A percentile compares a stretch with the other conserved stretches of the same genome.
phyloP scores from a whole-genome alignment of 108 stramenopile species.

The Nannochloropsis gaditana region DNA sequence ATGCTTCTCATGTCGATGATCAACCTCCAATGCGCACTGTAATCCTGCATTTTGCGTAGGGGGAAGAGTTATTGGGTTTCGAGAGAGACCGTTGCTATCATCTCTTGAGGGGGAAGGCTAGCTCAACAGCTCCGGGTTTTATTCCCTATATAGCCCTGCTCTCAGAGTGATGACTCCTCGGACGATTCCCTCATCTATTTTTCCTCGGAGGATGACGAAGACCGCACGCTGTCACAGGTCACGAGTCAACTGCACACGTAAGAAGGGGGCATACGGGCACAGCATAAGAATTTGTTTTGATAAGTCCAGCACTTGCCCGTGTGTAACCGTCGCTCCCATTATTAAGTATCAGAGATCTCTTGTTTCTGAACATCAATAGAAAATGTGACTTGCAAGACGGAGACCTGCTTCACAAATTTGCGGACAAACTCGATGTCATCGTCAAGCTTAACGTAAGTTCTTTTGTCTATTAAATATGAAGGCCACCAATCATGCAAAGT shows the following conservation, averaged over 20 bases:
- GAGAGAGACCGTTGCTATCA: background rate
- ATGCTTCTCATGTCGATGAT: too few species aligned
- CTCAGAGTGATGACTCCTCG: background rate
- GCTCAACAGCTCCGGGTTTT: too few species aligned
- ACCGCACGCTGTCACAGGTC: background rate
- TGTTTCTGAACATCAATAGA: too few species aligned
- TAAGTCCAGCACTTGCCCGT: too few species aligned
- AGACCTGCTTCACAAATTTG: background rate
- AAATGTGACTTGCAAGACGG: too few species aligned
- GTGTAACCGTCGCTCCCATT: too few species aligned
- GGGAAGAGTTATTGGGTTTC: background rate
- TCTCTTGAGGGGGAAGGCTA: background rate
- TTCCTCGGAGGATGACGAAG: background rate
- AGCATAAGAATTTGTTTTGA: too few species aligned
- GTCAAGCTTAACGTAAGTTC: background rate
- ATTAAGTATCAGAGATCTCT: too few species aligned
- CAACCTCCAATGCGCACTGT: too few species aligned
- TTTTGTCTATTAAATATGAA: background rate
- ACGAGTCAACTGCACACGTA: background rate
- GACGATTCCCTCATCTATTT: background rate
- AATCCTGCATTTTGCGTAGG: background rate
- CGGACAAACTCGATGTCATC: background rate
- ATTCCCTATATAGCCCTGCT: background rate
- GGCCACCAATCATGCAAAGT: background rate
- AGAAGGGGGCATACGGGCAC: too few species aligned